Evolutionary conservation across 805 yeast genomes (phyloP).

Genomic region (Tetrapisispora fleetii): DNA sequence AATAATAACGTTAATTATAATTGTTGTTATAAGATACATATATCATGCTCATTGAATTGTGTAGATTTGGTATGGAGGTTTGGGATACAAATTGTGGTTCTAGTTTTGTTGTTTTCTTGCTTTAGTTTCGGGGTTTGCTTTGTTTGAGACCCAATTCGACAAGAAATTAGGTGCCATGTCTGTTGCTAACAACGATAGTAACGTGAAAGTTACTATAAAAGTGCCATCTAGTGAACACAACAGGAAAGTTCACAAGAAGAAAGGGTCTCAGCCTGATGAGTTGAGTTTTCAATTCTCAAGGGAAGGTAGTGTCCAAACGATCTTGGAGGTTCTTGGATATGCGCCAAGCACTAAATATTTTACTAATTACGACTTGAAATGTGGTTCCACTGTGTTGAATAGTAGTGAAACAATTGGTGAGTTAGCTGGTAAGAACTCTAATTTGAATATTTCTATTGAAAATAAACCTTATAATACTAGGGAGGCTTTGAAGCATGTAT

Average conservation of each 20-base stretch:
- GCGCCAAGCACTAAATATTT: slow-evolving; percentile 21
- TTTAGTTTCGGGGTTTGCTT: too few species aligned
- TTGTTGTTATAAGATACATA: too few species aligned
- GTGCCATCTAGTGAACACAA: slow-evolving; percentile 10
- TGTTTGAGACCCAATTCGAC: not conserved
- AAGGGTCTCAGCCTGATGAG: slow-evolving; percentile 5
- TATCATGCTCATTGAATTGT: too few species aligned
- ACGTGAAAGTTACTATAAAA: slow-evolving; percentile 14
- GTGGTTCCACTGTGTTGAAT: slow-evolving; percentile 10
- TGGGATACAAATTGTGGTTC: too few species aligned
- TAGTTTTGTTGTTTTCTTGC: too few species aligned
- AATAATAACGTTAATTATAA: too few species aligned
- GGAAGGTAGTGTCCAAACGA: slow-evolving; percentile 19
- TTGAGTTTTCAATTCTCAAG: slow-evolving; percentile 19
- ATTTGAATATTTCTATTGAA: slow-evolving; percentile 14
- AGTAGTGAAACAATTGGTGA: slow-evolving; percentile 16
- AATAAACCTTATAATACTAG: slow-evolving; percentile 24
- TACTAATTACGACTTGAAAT: slow-evolving; percentile 20
- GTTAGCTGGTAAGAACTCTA: slow-evolving; percentile 5
- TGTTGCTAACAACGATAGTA: slow-evolving; percentile 1
- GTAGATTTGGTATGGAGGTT: too few species aligned
- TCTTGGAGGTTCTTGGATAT: slow-evolving; percentile 20
- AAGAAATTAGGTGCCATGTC: not conserved
- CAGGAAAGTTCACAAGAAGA: slow-evolving; percentile 7
- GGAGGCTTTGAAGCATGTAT: slow-evolving; percentile 24